Evolutionary conservation across 352 stramenopile genomes (phyloP).

Genomic region (Pythium graminicola): DNA sequence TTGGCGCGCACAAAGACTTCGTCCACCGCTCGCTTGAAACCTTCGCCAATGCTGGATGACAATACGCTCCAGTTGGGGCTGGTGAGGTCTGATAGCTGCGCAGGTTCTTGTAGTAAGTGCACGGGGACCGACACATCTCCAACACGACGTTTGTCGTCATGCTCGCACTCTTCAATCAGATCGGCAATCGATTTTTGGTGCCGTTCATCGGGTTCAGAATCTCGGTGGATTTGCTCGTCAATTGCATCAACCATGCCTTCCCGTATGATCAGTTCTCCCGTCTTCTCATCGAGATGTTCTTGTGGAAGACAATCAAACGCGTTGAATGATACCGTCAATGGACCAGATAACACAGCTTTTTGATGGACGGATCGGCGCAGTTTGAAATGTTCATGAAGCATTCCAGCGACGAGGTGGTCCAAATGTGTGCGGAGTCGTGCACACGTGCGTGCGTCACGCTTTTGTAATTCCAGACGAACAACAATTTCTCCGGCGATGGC

Average conservation of each 20-base stretch:
- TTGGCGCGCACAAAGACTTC: not conserved
- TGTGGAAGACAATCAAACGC: conserved; percentile 51
- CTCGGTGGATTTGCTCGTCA: conserved; percentile 7
- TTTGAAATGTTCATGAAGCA: conserved; percentile 58
- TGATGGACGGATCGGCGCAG: conserved; percentile 26
- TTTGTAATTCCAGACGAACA: conserved; percentile 40
- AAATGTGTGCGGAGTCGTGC: conserved; percentile 37
- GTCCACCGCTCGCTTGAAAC: not conserved
- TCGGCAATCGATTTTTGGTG: conserved; percentile 30
- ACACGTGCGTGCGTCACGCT: conserved; percentile 18
- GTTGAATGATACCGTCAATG: conserved; percentile 45
- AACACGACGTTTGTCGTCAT: conserved; percentile 9
- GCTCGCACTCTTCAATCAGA: conserved; percentile 37
- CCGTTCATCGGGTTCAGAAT: conserved; percentile 2
- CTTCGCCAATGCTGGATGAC: not conserved
- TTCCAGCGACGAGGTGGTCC: conserved; percentile 43
- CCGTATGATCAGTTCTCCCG: conserved; percentile 44
- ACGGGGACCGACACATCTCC: not conserved
- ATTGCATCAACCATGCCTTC: conserved; percentile 27
- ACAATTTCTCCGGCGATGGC: conserved; percentile 55
- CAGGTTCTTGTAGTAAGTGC: conserved; percentile 5
- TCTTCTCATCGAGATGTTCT: conserved; percentile 52
- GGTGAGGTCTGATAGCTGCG: not conserved
- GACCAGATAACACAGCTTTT: conserved; percentile 24
- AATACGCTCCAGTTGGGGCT: not conserved